phyloP scores from a whole-genome alignment of 202 grass and related monocot genomes.

The Cymbopogon flexuosus region DNA sequence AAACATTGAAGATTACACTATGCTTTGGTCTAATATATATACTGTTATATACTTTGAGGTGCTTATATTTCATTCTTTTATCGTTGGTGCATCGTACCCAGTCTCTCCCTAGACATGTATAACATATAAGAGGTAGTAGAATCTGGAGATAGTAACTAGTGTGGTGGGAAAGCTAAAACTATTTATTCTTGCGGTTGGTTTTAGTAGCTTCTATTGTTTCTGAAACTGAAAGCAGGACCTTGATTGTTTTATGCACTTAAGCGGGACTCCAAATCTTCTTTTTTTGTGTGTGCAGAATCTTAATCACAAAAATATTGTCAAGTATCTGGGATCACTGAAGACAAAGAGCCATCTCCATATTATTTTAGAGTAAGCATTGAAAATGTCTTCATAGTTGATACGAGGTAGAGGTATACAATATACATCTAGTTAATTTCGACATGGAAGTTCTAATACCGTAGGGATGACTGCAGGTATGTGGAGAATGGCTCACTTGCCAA shows the following conservation, averaged over 20 bases:
- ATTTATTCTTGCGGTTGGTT: not conserved
- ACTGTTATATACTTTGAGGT: not conserved
- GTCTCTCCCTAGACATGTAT: not conserved
- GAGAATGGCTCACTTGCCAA: slow-evolving; percentile 99
- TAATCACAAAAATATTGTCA: slow-evolving; percentile 99
- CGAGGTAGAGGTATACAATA: not conserved
- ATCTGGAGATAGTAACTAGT: not conserved
- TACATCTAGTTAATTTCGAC: slow-evolving; percentile 9
- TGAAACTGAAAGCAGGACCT: not conserved
- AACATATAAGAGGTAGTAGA: not conserved
- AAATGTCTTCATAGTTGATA: slow-evolving; percentile 10
- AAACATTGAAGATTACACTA: not conserved
- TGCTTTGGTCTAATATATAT: not conserved
- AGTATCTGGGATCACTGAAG: slow-evolving; percentile 91
- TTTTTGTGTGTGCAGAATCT: slow-evolving; percentile 67
- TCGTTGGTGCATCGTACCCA: not conserved
- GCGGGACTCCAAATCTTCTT: slow-evolving; percentile 14
- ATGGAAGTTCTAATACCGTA: slow-evolving; percentile 33
- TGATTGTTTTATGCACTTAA: slow-evolving; percentile 6
- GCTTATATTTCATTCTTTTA: not conserved
- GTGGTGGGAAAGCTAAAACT: not conserved
- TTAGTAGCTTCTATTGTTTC: not conserved
- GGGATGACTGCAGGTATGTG: slow-evolving; percentile 63
- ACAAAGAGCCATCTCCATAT: slow-evolving; percentile 95
- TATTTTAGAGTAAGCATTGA: slow-evolving; percentile 79